Conservation (phyloP, 495 filamentous ascomycete genomes). For the Daldinia caldariorum region DNA sequence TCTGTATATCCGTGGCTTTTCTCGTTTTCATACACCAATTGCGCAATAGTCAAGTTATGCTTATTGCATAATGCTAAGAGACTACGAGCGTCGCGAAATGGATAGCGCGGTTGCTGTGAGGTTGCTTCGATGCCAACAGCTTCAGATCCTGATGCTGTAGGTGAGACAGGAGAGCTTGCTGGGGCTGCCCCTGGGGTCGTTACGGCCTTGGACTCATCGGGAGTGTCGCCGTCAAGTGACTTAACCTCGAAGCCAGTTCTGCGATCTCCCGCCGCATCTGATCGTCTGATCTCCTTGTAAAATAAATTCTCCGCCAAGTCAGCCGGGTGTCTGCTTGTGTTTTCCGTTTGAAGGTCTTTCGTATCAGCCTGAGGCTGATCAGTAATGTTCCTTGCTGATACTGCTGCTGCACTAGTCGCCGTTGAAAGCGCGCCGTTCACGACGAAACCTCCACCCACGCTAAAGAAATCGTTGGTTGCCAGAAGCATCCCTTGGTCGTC, state of each 20-base stretch:
- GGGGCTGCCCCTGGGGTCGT: conserved; percentile 4
- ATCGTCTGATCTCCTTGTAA: conserved; percentile 51
- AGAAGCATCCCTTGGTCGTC: conserved; percentile 49
- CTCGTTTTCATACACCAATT: conserved; percentile 52
- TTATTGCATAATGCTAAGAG: conserved; percentile 48
- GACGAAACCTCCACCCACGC: conserved; percentile 52
- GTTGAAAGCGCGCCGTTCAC: conserved; percentile 51
- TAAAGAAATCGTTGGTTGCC: conserved; percentile 53
- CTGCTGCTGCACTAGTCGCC: conserved; percentile 26
- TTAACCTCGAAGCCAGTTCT: conserved; percentile 47
- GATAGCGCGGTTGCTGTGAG: conserved; percentile 45
- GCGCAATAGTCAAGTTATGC: conserved; percentile 51
- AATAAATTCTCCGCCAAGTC: conserved; percentile 52
- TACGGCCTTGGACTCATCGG: conserved; percentile 35
- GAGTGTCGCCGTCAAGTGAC: conserved; percentile 18
- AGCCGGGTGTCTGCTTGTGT: conserved; percentile 37
- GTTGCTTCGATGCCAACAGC: conserved; percentile 25
- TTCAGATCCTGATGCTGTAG: conserved; percentile 21
- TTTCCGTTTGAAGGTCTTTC: conserved; percentile 40
- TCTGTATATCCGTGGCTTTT: conserved; percentile 51
- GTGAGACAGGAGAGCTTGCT: conserved; percentile 7
- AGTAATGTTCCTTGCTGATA: conserved; percentile 22
- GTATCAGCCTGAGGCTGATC: conserved; percentile 25
- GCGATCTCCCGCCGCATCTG: conserved; percentile 48
- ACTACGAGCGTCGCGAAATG: conserved; percentile 48